phyloP scores from a whole-genome alignment of 2,329 filamentous ascomycete genomes.

The Paradendryphiella salina region DNA sequence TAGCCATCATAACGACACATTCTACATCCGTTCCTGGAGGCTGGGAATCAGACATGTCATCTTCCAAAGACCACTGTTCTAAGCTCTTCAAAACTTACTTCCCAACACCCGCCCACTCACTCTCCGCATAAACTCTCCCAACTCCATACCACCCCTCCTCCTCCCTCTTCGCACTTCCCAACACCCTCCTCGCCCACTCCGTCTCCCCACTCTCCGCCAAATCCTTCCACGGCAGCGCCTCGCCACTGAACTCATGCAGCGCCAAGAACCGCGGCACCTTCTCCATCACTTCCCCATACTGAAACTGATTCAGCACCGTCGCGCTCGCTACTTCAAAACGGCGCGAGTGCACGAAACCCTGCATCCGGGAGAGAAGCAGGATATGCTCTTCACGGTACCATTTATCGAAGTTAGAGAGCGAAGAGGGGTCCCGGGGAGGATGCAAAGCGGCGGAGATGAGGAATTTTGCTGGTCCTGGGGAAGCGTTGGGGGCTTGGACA shows the following conservation, averaged over 20 bases:
- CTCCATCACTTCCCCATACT: conserved; percentile 10
- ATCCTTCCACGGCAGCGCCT: conserved; percentile 24
- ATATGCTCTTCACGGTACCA: conserved; percentile 33
- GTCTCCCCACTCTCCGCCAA: conserved; percentile 19
- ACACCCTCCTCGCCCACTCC: conserved; percentile 30
- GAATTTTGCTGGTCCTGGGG: conserved; percentile 10
- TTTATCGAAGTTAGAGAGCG: conserved; percentile 20
- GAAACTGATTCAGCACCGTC: conserved; percentile 27
- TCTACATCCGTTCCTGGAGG: too few species aligned
- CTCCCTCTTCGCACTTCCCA: conserved; percentile 14
- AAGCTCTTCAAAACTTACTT: too few species aligned
- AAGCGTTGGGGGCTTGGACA: not conserved
- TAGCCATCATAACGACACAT: too few species aligned
- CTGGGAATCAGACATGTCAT: too few species aligned
- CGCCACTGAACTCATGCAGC: conserved; percentile 31
- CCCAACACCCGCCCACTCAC: conserved; percentile 16
- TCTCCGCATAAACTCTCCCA: conserved; percentile 23
- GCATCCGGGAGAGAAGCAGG: conserved; percentile 6
- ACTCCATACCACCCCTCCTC: conserved; percentile 27
- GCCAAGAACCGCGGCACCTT: conserved; percentile 23
- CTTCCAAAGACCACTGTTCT: too few species aligned
- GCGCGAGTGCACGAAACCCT: conserved; percentile 28
- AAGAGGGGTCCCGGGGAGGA: conserved; percentile 4
- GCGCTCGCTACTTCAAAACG: conserved; percentile 23
- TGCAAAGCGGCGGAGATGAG: conserved; percentile 19